Base-by-base conservation (phyloP, 139 green algal species). In the Penium margaritaceum region DNA sequence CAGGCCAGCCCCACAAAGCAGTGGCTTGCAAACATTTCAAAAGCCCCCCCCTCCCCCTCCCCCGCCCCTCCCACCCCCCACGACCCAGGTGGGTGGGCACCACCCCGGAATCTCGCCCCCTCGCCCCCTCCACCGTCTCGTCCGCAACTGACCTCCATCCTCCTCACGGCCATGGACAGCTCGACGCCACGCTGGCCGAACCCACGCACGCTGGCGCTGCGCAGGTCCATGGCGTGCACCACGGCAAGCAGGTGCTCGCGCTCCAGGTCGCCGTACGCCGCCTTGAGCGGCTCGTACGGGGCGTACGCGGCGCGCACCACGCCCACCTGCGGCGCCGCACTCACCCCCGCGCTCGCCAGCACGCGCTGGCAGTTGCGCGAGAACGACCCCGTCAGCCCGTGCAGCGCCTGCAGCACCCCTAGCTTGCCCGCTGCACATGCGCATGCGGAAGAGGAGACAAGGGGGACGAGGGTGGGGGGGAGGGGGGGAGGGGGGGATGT, bases 231-330 rank as follows among this genome's bases (percentile, higher is more conserved):
- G 0, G 37, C 29, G 6, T 30, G 65, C 43, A 87, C 30, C 3
- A 78, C 74, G 3, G 27, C 27, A 30, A 14, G 15, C 63, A 88
- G 65, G 63, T 76, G 75, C 34, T 36, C 44, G n/a, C 32, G 32
- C 67, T 88, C 79, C 27, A 87, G 66, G 51, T 87, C 84, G 1
- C 78, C 81, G 43, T 88, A 88, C 21, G 41, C 35, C 35, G 47
- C 35, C 60, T 83, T 78, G 65, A 76, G 46, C 19, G 14, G 27
- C 64, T 84, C 62, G 37, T 74, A 84, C 2, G 77, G 63, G 12
- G 4, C 21, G 27, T 68, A 77, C 3, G 82, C 14, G 12, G 54
- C 72, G 5, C 74, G 29, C 43, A 84, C 37, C n/a, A 83, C 58
- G 0, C 32, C 41, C 6, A 17, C 19, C 46, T 72, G 12, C 19